Conservation (phyloP, 352 stramenopile species). For the Globisporangium paroecandrum region DNA sequence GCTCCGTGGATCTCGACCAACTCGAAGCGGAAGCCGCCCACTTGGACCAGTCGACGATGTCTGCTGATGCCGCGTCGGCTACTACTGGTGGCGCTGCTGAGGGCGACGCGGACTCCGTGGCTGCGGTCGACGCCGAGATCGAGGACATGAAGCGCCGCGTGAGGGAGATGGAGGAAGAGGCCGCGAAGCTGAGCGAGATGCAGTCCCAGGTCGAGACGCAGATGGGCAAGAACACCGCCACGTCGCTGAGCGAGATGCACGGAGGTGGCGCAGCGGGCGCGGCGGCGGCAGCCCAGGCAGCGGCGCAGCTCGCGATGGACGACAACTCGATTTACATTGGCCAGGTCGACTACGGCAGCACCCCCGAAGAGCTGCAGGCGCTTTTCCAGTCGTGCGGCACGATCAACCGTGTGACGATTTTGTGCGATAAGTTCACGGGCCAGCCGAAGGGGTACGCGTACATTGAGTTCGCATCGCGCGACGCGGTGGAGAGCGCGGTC, state of each 20-base stretch:
- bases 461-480: conserved; percentile 90
- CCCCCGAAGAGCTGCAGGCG: conserved; percentile 93
- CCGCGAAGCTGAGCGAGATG: conserved; percentile 81
- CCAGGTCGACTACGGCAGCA: conserved; percentile 96
- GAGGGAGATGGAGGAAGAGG: conserved; percentile 80
- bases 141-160: conserved; percentile 84
- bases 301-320: conserved; percentile 42
- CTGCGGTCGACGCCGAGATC: conserved; percentile 65
- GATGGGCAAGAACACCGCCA: conserved; percentile 65
- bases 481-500: conserved; percentile 86
- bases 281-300: conserved; percentile 21
- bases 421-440: conserved; percentile 97
- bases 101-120: conserved; percentile 32
- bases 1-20: conserved; percentile 20
- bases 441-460: conserved; percentile 94
- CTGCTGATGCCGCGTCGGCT: neutral
- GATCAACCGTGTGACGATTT: conserved; percentile 97
- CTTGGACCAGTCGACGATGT: conserved; percentile 6
- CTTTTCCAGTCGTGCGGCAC: conserved; percentile 96
- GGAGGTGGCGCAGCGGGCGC: conserved; percentile 5
- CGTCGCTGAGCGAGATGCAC: conserved; percentile 39
- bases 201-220: conserved; percentile 79
- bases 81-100: conserved; percentile 10
- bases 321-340: conserved; percentile 93
- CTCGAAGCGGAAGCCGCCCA: conserved; percentile 21